Evolutionary conservation across 805 yeast genomes (phyloP), one percentile per base, ranked within the genome.

Genomic region (Ogataea trehaloabstinens): DNA sequence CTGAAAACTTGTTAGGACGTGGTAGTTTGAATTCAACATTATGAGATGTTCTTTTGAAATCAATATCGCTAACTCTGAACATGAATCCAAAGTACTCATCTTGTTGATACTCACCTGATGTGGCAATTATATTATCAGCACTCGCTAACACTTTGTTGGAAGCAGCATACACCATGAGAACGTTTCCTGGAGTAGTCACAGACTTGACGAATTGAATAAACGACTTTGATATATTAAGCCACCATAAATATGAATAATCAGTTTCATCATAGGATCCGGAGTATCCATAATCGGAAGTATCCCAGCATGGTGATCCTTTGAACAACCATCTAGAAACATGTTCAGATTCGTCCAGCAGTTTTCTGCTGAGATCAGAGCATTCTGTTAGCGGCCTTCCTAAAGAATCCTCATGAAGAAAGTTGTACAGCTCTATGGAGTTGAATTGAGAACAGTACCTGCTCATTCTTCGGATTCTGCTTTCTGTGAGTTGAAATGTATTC

Each of bases 11-110:
- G 42, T 71, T 71, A 2, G 58, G 56, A 4, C 40, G 49, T 6
- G 72, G 64, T 7, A 59, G 39, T 5, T 37, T 42, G 17, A 51
- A 22, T 6, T 28, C 27, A 1, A 52, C 24, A 4, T 19, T 33
- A 5, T 38, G 36, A 6, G 22, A 30, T 4, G 21, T 11, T 5
- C 13, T 5, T 4, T 19, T 24, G n/a, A 28, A 16, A 2, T n/a
- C 10, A 10, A 45, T 20, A 3, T 40, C 35, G 3, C 37, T 36
- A 10, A 49, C 40, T 13, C 38, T 46, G 50, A 71, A 78, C 0
- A 64, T 53, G 50, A 76, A 75, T n/a, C 63, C 66, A 52, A 71
- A 80, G 48, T 59, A 58, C 6, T 48, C 49, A 41, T 79, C 84
- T 3, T 41, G 48, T 2, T 35, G 12, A 2, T 40, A 35, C 3